Percentiles rank a stretch among this genome's conserved stretches.
These are phyloP conservation scores for Pestalotiopsis sp. DNA, from an alignment of 2,329 filamentous ascomycete genomes.

Conservation along the genomic window DNA sequence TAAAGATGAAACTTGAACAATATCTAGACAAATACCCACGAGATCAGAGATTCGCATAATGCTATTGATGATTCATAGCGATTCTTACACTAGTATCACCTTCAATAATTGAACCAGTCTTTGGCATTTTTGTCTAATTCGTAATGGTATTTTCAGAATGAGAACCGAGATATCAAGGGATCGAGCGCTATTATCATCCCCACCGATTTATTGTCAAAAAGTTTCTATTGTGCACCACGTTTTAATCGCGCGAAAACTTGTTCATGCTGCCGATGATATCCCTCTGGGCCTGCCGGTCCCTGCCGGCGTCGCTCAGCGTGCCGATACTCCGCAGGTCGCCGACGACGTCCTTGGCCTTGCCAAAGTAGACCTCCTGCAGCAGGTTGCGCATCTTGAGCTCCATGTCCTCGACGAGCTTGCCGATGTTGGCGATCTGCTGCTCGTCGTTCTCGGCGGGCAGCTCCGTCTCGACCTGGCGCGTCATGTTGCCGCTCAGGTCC, in stretches of 20 bases:
- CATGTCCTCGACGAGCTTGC: slow-evolving; percentile 96
- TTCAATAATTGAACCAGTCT: background rate
- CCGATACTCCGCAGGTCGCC: slow-evolving; percentile 88
- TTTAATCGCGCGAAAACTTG: slow-evolving; percentile 2
- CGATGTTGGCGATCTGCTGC: slow-evolving; percentile 94
- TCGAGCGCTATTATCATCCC: background rate
- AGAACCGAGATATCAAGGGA: background rate
- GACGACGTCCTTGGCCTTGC: slow-evolving; percentile 98
- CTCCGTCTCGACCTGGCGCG: slow-evolving; percentile 90
- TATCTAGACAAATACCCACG: no score
- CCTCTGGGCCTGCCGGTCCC: slow-evolving; percentile 80
- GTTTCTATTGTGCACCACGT: background rate
- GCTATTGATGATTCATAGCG: background rate
- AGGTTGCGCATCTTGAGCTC: slow-evolving; percentile 99
- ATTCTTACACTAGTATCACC: background rate
- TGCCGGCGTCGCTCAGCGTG: slow-evolving; percentile 79
- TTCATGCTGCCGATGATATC: slow-evolving; percentile 74
- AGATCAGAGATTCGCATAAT: background rate
- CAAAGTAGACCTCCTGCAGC: slow-evolving; percentile 98
- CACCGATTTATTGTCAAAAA: background rate
- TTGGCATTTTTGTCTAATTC: background rate
- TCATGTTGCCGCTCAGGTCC: slow-evolving; percentile 97
- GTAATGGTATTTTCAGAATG: background rate
- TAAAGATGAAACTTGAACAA: no score
- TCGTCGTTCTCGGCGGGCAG: slow-evolving; percentile 86